phyloP scores from a whole-genome alignment of 2,329 filamentous ascomycete species.

The Zarea fungicola region DNA sequence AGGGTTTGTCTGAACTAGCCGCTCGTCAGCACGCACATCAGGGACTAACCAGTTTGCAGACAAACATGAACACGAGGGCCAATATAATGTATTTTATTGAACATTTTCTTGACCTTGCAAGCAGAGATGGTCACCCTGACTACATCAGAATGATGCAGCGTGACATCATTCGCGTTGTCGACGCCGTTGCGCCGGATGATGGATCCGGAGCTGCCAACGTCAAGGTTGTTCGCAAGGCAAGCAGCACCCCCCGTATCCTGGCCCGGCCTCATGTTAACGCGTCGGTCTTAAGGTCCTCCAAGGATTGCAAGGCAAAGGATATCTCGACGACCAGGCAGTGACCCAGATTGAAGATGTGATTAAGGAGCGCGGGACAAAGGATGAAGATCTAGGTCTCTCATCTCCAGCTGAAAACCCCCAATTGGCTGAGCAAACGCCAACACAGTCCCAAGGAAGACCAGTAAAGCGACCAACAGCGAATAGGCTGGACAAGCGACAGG shows the following conservation, averaged over 20 bases:
- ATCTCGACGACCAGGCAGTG: constrained; percentile 70
- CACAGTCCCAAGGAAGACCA: constrained; percentile 35
- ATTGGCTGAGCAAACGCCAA: constrained; percentile 36
- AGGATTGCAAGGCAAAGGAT: constrained; percentile 63
- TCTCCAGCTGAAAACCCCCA: constrained; percentile 43
- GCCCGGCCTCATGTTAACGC: neutral
- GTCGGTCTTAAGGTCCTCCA: constrained; percentile 54
- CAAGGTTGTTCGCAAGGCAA: constrained; percentile 79
- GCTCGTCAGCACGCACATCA: neutral
- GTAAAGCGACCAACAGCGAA: constrained; percentile 29
- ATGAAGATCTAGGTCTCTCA: constrained; percentile 48
- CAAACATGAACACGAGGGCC: constrained; percentile 92
- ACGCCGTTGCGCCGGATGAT: constrained; percentile 83
- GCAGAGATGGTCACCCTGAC: constrained; percentile 67
- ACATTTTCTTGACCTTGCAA: constrained; percentile 81
- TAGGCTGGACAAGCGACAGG: constrained; percentile 73
- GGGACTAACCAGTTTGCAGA: constrained; percentile 40
- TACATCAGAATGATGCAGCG: constrained; percentile 94
- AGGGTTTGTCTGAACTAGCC: constrained; percentile 47
- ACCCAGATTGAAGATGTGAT: constrained; percentile 77
- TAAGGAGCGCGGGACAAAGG: constrained; percentile 66
- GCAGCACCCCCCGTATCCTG: constrained; percentile 18
- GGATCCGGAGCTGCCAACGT: constrained; percentile 89
- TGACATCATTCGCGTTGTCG: constrained; percentile 86
- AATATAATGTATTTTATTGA: constrained; percentile 99